Percentiles rank a stretch among this genome's conserved stretches.
phyloP scores from a whole-genome alignment of 208 protist species.

The Leptomonas pyrrhocoris region DNA sequence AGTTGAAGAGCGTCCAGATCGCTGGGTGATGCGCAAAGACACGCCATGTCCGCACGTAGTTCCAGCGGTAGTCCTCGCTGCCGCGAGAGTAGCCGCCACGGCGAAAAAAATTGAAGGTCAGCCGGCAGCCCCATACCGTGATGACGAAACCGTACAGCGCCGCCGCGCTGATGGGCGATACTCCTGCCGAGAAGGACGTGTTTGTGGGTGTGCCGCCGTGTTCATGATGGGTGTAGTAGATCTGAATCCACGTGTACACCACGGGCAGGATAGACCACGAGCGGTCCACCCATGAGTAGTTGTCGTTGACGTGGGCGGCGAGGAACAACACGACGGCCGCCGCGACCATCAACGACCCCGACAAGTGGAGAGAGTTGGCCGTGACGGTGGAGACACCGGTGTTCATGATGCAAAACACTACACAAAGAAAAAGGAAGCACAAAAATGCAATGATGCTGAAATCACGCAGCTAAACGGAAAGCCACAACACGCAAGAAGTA shows the following conservation, averaged over 20 bases:
- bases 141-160: conserved; percentile 56
- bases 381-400: neutral
- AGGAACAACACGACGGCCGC: conserved; percentile 57
- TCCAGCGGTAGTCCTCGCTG: conserved; percentile 81
- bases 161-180: conserved; percentile 23
- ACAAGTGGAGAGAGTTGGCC: conserved; percentile 32
- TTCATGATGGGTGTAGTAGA: conserved; percentile 37
- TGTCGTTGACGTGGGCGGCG: conserved; percentile 49
- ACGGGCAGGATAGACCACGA: conserved; percentile 79
- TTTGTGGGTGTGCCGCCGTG: neutral
- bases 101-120: conserved; percentile 78
- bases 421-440: neutral
- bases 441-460: no score
- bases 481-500: no score
- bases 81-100: conserved; percentile 75
- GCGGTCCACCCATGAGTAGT: conserved; percentile 86
- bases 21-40: conserved; percentile 28
- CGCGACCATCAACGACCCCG: conserved; percentile 45
- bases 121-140: conserved; percentile 67
- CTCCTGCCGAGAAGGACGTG: neutral
- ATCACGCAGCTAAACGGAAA: no score
- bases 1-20: conserved; percentile 74
- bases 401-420: conserved; percentile 6
- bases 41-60: conserved; percentile 54
- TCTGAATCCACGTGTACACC: conserved; percentile 70